Evolutionary conservation across 805 yeast species (phyloP), one percentile per base, ranked within the genome.

Genomic region (Starmerella apis): DNA sequence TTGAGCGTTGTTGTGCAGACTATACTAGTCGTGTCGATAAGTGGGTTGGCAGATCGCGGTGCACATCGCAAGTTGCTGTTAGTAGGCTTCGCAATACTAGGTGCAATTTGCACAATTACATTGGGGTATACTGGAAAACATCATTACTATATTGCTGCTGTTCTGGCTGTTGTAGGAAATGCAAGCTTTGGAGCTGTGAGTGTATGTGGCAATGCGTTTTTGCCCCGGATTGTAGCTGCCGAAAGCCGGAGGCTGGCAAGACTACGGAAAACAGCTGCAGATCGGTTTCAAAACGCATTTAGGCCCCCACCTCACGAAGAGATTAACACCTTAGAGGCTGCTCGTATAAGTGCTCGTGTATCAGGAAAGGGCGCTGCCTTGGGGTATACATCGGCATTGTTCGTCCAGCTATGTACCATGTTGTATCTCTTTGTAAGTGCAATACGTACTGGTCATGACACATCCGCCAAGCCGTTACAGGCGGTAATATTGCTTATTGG

Each of bases 171-270:
- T 5, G 44, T 79, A 0, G 81, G 86, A 1, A 83, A 81, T 58
- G 71, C 81, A 14, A 75, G 83, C 20, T 83, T 77, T 64, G 94
- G 94, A 0, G 85, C 83, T 8, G 86, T 81, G 2, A 80, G 80
- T 49, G 90, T 83, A 10, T 81, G 87, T 56, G 88, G 87, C 6
- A 84, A 83, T 62, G 80, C 92, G 1, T 76, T 77, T 56, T 63
- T 83, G 38, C 87, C 92, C 0, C 70, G 76, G 0, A 64, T 83
- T 32, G 82, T 51, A 22, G 46, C 47, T n/a, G 42, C 38, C 7
- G 52, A 47, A 36, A 20, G 43, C 30, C 46, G 47, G n/a, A 33
- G 55, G 20, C 14, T 49, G 3, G 31, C 28, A 13, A 16, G 50
- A 19, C 30, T 46, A 36, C 50, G 50, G 25, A 45, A 36, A 13